These are phyloP conservation scores for Hippophae gyantsensis DNA, from an alignment of 306 rosid genomes.

Conservation along the genomic window DNA sequence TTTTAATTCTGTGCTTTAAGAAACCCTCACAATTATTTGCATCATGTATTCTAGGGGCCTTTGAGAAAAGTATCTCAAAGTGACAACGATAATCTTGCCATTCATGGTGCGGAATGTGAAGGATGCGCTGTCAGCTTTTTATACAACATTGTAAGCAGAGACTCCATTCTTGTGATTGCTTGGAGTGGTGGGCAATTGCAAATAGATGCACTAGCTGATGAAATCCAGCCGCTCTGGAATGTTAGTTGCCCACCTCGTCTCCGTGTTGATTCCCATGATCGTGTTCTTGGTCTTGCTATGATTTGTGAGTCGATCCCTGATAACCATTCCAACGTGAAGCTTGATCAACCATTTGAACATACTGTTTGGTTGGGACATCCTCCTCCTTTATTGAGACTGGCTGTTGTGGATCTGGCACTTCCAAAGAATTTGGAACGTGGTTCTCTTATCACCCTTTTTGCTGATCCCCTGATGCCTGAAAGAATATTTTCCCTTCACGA, in stretches of 20 bases:
- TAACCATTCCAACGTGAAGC: conserved; percentile 31
- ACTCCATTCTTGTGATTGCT: conserved; percentile 74
- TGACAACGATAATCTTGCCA: conserved; percentile 42
- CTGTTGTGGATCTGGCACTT: conserved; percentile 81
- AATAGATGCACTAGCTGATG: conserved; percentile 93
- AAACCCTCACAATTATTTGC: conserved; percentile 4
- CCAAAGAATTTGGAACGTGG: conserved; percentile 50
- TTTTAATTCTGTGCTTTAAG: neutral
- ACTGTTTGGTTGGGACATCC: conserved; percentile 74
- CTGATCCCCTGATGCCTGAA: conserved; percentile 76
- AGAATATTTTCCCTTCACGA: conserved; percentile 78
- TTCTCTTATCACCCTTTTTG: conserved; percentile 51
- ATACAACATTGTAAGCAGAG: conserved; percentile 73
- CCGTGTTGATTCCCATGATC: conserved; percentile 58
- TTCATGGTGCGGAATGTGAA: conserved; percentile 72
- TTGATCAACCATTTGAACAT: conserved; percentile 49
- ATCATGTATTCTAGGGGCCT: conserved; percentile 63
- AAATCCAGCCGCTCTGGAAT: conserved; percentile 91
- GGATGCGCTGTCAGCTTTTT: conserved; percentile 74
- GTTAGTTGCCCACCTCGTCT: conserved; percentile 66
- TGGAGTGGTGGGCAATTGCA: conserved; percentile 97
- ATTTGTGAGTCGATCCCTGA: conserved; percentile 61
- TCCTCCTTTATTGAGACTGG: conserved; percentile 80
- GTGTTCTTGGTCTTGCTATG: conserved; percentile 84
- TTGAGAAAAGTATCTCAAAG: conserved; percentile 56